phyloP scores from a whole-genome alignment of 306 rosid species.

The Datisca glomerata region DNA sequence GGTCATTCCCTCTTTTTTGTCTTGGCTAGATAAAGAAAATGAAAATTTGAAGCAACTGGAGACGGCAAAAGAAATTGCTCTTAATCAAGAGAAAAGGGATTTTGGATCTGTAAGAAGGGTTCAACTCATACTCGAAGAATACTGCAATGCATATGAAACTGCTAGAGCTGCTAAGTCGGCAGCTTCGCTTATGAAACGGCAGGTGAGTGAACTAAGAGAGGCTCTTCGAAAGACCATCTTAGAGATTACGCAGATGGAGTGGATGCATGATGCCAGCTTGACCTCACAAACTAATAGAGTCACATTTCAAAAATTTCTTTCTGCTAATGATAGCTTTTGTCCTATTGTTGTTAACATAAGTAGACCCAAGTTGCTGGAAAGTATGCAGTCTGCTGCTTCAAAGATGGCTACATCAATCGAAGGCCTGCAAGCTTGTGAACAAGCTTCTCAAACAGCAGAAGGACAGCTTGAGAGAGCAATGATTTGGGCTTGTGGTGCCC shows the following conservation, averaged over 20 bases:
- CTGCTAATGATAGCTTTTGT: constrained; percentile 52
- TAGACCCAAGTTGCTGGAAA: constrained; percentile 70
- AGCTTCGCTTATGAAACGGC: constrained; percentile 64
- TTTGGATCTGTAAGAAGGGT: constrained; percentile 46
- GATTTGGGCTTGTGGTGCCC: constrained; percentile 94
- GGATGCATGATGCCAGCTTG: constrained; percentile 68
- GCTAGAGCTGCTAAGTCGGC: constrained; percentile 88
- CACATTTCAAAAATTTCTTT: constrained; percentile 47
- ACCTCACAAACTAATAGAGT: constrained; percentile 47
- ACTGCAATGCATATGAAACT: constrained; percentile 86
- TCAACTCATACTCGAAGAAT: constrained; percentile 69
- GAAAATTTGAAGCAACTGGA: constrained; percentile 59
- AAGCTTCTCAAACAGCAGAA: constrained; percentile 65
- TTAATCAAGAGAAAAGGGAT: constrained; percentile 47
- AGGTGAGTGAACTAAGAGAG: constrained; percentile 66
- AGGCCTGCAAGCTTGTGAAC: constrained; percentile 72
- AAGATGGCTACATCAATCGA: constrained; percentile 65
- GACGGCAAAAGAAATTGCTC: constrained; percentile 33
- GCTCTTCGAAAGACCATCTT: constrained; percentile 61
- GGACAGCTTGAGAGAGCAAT: constrained; percentile 97
- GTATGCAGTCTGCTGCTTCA: constrained; percentile 59
- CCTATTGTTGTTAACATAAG: constrained; percentile 45
- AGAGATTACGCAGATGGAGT: constrained; percentile 83
- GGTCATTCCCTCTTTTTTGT: constrained; percentile 57
- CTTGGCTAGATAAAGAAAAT: constrained; percentile 60